Conservation (phyloP, 140 eudicot genomes). For the Flaveria floridana region DNA sequence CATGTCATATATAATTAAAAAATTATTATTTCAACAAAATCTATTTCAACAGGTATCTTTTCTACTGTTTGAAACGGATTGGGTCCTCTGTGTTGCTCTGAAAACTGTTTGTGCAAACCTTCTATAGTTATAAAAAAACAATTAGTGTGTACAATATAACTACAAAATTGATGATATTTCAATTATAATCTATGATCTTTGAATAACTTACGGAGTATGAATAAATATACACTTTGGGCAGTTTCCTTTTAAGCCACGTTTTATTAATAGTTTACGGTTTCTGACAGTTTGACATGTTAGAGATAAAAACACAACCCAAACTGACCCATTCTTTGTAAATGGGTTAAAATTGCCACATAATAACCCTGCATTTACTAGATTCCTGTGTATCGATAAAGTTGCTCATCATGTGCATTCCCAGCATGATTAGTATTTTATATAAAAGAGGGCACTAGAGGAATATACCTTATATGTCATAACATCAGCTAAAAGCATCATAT, state of each 20-base stretch:
- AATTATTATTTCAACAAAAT: background rate
- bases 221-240: background rate
- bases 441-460: background rate
- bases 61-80: background rate
- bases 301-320: background rate
- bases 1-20: background rate
- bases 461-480: slow-evolving; percentile 82
- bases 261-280: background rate
- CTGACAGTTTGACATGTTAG: background rate
- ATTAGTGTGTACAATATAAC: background rate
- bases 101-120: background rate
- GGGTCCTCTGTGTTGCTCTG: background rate
- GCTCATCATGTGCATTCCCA: background rate
- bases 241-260: background rate
- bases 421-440: background rate
- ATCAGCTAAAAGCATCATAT: slow-evolving; percentile 97
- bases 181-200: too few species aligned
- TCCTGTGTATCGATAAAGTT: background rate
- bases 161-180: background rate
- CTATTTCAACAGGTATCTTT: background rate
- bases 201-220: too few species aligned
- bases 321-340: background rate
- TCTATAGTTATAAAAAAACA: background rate
- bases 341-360: background rate
- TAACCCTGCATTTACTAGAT: background rate